Percentiles rank a stretch among this genome's conserved stretches.
Conservation (phyloP, 495 filamentous ascomycete genomes). For the Aspergillus indologenus region DNA sequence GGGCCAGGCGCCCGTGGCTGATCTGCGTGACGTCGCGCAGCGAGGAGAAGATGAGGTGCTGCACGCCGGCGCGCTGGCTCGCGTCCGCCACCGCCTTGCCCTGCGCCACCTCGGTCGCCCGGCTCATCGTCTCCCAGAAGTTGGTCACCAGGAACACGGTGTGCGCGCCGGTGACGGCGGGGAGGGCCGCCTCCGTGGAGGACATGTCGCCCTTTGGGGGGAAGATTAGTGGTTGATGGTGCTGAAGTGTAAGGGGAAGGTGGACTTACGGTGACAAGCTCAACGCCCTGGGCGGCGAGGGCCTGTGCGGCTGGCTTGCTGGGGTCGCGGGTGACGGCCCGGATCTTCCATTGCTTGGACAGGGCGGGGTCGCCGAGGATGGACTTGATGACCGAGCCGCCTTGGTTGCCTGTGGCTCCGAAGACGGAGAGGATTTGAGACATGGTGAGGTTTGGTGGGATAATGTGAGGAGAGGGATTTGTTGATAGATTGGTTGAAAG, state of each 20-base stretch:
- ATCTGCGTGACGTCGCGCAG: constrained; percentile 32
- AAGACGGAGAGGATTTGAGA: neutral
- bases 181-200: neutral
- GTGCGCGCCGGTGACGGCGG: constrained; percentile 1
- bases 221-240: neutral
- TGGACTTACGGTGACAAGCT: neutral
- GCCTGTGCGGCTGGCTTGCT: constrained; percentile 2
- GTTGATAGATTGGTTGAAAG: neutral
- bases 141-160: constrained; percentile 6
- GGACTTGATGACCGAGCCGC: constrained; percentile 6
- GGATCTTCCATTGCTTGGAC: constrained; percentile 3
- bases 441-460: neutral
- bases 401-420: constrained; percentile 7
- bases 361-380: constrained; percentile 2
- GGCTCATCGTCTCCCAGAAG: constrained; percentile 8
- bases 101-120: constrained; percentile 42
- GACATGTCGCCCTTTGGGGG: neutral
- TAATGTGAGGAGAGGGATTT: neutral
- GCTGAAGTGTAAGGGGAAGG: neutral
- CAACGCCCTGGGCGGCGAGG: neutral
- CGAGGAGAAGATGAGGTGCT: constrained; percentile 33
- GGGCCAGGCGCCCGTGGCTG: constrained; percentile 27
- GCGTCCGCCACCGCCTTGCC: constrained; percentile 57
- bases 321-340: constrained; percentile 6
- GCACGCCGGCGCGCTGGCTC: constrained; percentile 16